These are phyloP conservation scores for Lactarius evosmus DNA, from an alignment of 768 basidiomycete species.

Conservation along the genomic window DNA sequence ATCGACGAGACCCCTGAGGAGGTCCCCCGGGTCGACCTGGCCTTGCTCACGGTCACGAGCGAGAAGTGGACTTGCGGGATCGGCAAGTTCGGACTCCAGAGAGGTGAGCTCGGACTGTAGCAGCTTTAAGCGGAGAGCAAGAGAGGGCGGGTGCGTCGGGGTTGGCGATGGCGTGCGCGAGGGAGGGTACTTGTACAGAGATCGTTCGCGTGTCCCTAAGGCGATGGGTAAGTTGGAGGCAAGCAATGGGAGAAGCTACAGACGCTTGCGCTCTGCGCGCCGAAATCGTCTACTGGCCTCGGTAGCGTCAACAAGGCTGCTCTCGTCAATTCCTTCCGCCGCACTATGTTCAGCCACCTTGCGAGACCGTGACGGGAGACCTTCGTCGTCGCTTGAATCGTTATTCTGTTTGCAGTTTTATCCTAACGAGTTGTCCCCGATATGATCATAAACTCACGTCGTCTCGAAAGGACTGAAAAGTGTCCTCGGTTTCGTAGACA, in stretches of 20 bases:
- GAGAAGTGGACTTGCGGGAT: slow-evolving; percentile 70
- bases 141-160: slow-evolving; percentile 34
- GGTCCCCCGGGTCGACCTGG: slow-evolving; percentile 66
- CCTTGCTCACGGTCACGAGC: slow-evolving; percentile 57
- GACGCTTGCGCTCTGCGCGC: slow-evolving; percentile 63
- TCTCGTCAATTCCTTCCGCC: slow-evolving; percentile 68
- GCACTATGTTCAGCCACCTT: slow-evolving; percentile 40
- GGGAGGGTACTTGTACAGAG: slow-evolving; percentile 67
- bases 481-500: slow-evolving; percentile 89
- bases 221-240: slow-evolving; percentile 38
- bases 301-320: slow-evolving; percentile 57
- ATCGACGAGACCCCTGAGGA: slow-evolving; percentile 75
- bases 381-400: slow-evolving; percentile 69
- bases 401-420: slow-evolving; percentile 39
- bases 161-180: slow-evolving; percentile 54
- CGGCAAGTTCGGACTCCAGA: slow-evolving; percentile 78
- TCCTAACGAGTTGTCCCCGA: background rate
- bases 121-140: slow-evolving; percentile 43
- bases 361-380: slow-evolving; percentile 40
- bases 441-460: slow-evolving; percentile 44
- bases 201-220: slow-evolving; percentile 40
- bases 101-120: slow-evolving; percentile 77
- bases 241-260: slow-evolving; percentile 11
- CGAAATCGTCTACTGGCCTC: slow-evolving; percentile 70
- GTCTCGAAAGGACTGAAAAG: slow-evolving; percentile 50